Base-by-base conservation (phyloP, 31 red algal species). In the Pterothamnion heteromorphum region DNA sequence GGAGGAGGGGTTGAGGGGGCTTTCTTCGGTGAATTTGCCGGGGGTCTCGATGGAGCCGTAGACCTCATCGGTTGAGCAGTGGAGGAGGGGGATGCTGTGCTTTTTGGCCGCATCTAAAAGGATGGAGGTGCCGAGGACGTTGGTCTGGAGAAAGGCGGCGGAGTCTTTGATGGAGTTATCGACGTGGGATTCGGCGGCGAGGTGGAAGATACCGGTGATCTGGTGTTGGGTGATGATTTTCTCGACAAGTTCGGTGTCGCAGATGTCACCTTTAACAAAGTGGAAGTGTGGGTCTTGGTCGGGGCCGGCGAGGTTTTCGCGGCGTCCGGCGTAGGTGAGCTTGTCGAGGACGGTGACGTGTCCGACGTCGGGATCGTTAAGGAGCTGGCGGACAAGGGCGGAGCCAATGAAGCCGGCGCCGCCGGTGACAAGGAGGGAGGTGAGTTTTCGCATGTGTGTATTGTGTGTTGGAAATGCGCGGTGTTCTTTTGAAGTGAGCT, bases 181-280 rank as follows among this genome's bases (percentile, higher is more conserved):
- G 26, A 83, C 78, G 24, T 83, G 78, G 5, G 78, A 83, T 26
- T 83, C 78, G 5, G 78, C 78, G 24, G 78, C 78, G 24, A 83
- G 31, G 24, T 83, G 78, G 24, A 83, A 9, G 26, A 83, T 30
- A 9, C n/a, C 9, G 24, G 20, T 30, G 31, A 83, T 26, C 20
- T 27, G n/a, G 9, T 64, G 9, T 18, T 64, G 14, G n/a, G 51
- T n/a, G 9, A 64, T 18, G 9, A 64, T 18, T n/a, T 64, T 9
- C 51, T 64, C 51, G 9, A 64, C 51, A 18, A 64, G n/a, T 64
- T 64, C n/a, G 51, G 51, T 64, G n/a, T 64, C 51, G n/a, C 51
- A 64, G n/a, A 64, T 64, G n/a, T 64, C 51, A 64, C 51, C 51
- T 18, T 64, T 9, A 64, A 64, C 51, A 64, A 64, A 64, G 9